Base-by-base conservation (phyloP, 2,329 filamentous ascomycete genomes). In the Stemphylium vesicarium region DNA sequence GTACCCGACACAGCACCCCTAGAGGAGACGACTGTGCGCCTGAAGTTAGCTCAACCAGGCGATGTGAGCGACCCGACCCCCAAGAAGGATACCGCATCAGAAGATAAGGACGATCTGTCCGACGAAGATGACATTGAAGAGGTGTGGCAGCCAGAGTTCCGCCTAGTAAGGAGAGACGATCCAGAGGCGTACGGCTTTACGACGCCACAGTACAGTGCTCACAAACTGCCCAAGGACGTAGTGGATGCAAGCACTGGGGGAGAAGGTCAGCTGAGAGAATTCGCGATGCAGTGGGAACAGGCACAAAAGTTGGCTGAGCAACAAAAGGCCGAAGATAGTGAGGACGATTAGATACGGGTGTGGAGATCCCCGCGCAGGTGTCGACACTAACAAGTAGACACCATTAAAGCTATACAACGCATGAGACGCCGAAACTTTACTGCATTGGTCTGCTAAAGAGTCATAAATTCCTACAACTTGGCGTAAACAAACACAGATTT, bases 191-290 rank as follows among this genome's bases (percentile, higher is more conserved):
- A 92, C 72, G 90, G 89, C 64, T 96, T 97, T 72, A 87, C 85
- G 62, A 89, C 90, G 4, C 85, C 92, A 1, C 90, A 94, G 69
- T 98, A 96, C 75, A 96, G 92, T 58, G 94, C 95, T 3, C 94
- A 98, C 72, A 99, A 98, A 77, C 79, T 99, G 65, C 95, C 95
- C 0, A 92, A 88, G 74, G 95, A 99, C 65, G 92, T 98, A 2
- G 93, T 97, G 2, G 85, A 88, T 68, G 86, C 85, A 2, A 84
- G 83, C 26, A 77, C 73, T 29, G 80, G 81, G 15, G 80, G 79
- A 0, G 86, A 90, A 50, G 90, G 89, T 3, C 89, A 89, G 0
- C 83, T 98, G 79, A 83, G 88, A 57, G 92, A 96, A 76, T 81
- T 82, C 65, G 79, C 79, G 4, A 71, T 74, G 50, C 77, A 81